These are phyloP conservation scores for Colletotrichum euphorbiae DNA, from an alignment of 2,329 filamentous ascomycete species.

Conservation along the genomic window DNA sequence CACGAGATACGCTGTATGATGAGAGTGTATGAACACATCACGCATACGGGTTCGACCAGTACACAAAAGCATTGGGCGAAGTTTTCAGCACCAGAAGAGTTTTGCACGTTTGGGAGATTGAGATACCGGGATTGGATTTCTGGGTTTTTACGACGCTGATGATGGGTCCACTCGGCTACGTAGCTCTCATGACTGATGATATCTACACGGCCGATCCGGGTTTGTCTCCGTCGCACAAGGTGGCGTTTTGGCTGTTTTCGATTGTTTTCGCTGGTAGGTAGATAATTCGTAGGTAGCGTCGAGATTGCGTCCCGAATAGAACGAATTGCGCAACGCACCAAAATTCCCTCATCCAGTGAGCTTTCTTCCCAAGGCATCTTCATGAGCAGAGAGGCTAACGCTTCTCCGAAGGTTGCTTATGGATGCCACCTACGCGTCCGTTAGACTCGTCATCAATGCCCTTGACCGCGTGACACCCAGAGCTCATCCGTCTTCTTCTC, in stretches of 20 bases:
- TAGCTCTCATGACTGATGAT: slow-evolving; percentile 38
- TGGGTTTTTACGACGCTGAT: slow-evolving; percentile 21
- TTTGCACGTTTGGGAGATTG: slow-evolving; percentile 27
- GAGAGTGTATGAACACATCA: slow-evolving; percentile 39
- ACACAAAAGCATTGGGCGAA: slow-evolving; percentile 38
- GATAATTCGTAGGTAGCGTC: slow-evolving; percentile 38
- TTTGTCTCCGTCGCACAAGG: slow-evolving; percentile 30
- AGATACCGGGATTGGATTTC: slow-evolving; percentile 24
- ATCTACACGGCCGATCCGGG: slow-evolving; percentile 31
- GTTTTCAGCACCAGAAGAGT: slow-evolving; percentile 10
- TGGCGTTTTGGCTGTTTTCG: slow-evolving; percentile 26
- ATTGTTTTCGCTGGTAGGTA: slow-evolving; percentile 27
- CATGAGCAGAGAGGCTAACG: neutral
- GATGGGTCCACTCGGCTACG: slow-evolving; percentile 17
- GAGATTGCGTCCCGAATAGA: slow-evolving; percentile 24
- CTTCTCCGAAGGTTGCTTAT: slow-evolving; percentile 50
- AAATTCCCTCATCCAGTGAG: too few species aligned
- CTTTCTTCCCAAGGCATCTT: too few species aligned
- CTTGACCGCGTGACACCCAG: slow-evolving; percentile 66
- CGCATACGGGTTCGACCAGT: slow-evolving; percentile 38
- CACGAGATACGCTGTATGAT: slow-evolving; percentile 40
- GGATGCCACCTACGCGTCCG: slow-evolving; percentile 51
- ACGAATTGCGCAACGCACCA: slow-evolving; percentile 3
- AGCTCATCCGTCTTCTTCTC: slow-evolving; percentile 76
- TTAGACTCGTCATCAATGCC: slow-evolving; percentile 49